Evolutionary conservation across 108 stramenopile species (phyloP).

Genomic region (Nannochloropsis oceanica): DNA sequence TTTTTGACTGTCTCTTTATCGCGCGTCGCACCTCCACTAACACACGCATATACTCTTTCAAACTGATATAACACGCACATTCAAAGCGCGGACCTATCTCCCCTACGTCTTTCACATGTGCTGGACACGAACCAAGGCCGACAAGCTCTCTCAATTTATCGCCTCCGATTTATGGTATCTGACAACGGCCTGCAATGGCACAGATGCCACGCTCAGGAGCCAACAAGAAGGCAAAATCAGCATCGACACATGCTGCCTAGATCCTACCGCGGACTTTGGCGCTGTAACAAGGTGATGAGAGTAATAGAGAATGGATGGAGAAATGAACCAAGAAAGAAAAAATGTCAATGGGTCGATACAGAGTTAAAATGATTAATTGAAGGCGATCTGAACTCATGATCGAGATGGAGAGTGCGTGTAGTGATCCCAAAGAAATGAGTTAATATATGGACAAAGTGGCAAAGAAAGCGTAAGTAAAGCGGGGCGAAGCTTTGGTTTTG

Average conservation of each 20-base stretch:
- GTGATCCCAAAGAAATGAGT: no score
- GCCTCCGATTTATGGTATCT: constrained; percentile 60
- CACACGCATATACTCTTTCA: no score
- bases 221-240: neutral
- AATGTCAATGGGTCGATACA: neutral
- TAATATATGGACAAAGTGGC: no score
- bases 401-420: no score
- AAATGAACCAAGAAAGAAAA: neutral
- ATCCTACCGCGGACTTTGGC: neutral
- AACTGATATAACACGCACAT: neutral
- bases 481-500: no score
- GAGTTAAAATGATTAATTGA: no score
- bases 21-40: no score
- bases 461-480: no score
- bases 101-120: constrained; percentile 37
- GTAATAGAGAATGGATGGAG: neutral
- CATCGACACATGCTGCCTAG: neutral
- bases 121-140: constrained; percentile 59
- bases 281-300: neutral
- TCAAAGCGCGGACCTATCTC: neutral
- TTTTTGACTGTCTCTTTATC: no score
- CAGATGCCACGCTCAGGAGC: neutral
- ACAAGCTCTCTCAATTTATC: constrained; percentile 51
- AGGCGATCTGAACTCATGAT: no score
- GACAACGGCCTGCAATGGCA: neutral